Evolutionary conservation across 2,329 filamentous ascomycete genomes (phyloP).

Genomic region (Pseudophaeomoniella oleicola): DNA sequence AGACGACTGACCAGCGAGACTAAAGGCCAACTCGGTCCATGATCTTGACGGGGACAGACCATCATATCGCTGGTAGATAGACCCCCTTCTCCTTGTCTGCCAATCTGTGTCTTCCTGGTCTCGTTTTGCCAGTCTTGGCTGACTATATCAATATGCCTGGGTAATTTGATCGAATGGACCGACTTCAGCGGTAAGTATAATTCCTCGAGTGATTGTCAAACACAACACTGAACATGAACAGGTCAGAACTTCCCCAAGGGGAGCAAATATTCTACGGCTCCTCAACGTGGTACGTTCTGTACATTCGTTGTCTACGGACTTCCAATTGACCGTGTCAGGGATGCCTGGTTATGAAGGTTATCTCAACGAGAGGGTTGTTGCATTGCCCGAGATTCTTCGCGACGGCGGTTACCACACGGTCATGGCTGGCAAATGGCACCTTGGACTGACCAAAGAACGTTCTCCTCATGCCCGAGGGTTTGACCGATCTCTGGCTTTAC

Average conservation of each 20-base stretch:
- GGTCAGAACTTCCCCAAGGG: slow-evolving; percentile 37
- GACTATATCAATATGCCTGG: no score
- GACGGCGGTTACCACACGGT: slow-evolving; percentile 46
- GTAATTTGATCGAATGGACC: slow-evolving; percentile 40
- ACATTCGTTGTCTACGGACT: neutral
- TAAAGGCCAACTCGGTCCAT: slow-evolving; percentile 43
- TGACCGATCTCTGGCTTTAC: slow-evolving; percentile 42
- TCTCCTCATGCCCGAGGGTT: slow-evolving; percentile 44
- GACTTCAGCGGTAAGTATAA: slow-evolving; percentile 27
- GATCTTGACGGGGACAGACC: slow-evolving; percentile 51
- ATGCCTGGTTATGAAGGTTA: slow-evolving; percentile 51
- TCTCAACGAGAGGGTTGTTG: slow-evolving; percentile 43
- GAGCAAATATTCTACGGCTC: slow-evolving; percentile 35
- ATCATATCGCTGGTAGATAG: slow-evolving; percentile 41
- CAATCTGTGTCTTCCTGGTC: no score
- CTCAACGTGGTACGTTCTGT: slow-evolving; percentile 34
- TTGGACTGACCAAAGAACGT: slow-evolving; percentile 43
- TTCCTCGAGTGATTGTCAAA: neutral
- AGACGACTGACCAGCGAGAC: neutral
- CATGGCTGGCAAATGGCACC: slow-evolving; percentile 51
- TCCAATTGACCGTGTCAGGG: slow-evolving; percentile 5
- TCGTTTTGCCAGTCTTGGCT: no score
- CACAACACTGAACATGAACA: neutral
- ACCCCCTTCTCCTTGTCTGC: no score
- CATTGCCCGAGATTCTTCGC: slow-evolving; percentile 42